Base-by-base conservation (phyloP, 192 early-diverging fungal genomes). In the Backusella circina region DNA sequence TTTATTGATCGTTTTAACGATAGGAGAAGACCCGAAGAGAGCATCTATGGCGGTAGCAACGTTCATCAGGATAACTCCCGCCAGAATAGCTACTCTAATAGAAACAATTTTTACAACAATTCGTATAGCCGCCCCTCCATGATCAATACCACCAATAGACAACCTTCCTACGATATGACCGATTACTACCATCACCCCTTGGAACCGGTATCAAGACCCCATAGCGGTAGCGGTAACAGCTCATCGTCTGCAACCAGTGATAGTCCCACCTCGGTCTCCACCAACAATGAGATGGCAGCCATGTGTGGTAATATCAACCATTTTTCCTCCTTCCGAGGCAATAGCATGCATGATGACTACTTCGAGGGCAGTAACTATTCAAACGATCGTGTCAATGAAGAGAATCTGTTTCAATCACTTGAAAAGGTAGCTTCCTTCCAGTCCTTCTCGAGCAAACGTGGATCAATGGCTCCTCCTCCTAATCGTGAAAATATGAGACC, bases 1-100 rank as follows among this genome's bases (percentile, higher is more conserved):
- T 68, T 68, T 36, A 68, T 68, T 38, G 67, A 68, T 36, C 21
- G n/a, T 2, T 68, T 68, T 21, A 37, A 37, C 38, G 67, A 68
- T 26, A 61, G 10, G 28, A 28, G 54, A 61, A 68, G 36, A 36
- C 21, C 18, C 10, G 67, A 68, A 37, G 67, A 68, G 2, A 66
- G 32, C 9, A 23, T 68, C 18, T 35, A 23, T 36, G 32, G 31
- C 23, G 67, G 67, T 23, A 36, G 67, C 33, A 68, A 33, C 8
- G 38, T 23, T 38, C 33, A 68, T 23, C 67, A 68, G 21, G 67
- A 68, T 68, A 68, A 68, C 8, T 26, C 67, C 7, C 33, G 21
- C 28, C 67, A 61, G 12, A 26, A 30, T 61, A 61, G 35, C 23
- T 36, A 36, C 12, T 23, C 67, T 6, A n/a, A n/a, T n/a, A 23